Base-by-base conservation (phyloP, 2,329 filamentous ascomycete species). In the Aureobasidium pullulans region DNA sequence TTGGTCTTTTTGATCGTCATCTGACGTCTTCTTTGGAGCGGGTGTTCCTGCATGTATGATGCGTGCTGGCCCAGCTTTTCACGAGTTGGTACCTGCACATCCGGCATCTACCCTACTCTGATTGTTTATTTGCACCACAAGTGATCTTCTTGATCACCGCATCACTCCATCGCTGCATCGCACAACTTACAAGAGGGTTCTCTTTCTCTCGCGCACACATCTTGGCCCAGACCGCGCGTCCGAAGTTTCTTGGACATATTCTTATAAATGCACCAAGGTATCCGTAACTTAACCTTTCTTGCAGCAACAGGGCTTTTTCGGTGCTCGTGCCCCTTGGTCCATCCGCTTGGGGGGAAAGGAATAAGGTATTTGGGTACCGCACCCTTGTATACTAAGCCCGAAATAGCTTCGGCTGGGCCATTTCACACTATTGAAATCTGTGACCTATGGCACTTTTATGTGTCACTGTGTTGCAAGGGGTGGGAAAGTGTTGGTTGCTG, bases 41-140 rank as follows among this genome's bases (percentile, higher is more conserved):
- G 49, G 49, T 53, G 49, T 53, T 53, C 49, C 49, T 53, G 49
- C 36, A 32, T 42, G 8, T 2, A 31, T 52, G 48, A 52, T 52
- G 48, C 4, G 19, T 52, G 15, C 23, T 32, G 43, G 43, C 31
- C 43, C 31, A 9, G 23, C 31, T 28, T 10, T 10, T 44, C 19
- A 9, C n/a, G 43, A 32, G 16, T n/a, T 13, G 46, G 36, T 36
- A 31, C 32, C 16, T 40, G 49, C 49, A 42, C 16, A 53, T 53
- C 49, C 49, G 49, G 49, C 49, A 8, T 6, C 32, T 53, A 53
- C 49, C 49, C 42, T 36, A 10, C 36, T 8, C 36, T 11, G 10
- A 53, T 32, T 53, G 49, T 32, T 53, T 53, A 53, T 53, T 53
- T 28, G 19, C 49, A 53, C 49, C 28, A 40, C 49, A 19, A 19